phyloP scores from a whole-genome alignment of 2,329 filamentous ascomycete genomes.

The Pyrenophora teres region DNA sequence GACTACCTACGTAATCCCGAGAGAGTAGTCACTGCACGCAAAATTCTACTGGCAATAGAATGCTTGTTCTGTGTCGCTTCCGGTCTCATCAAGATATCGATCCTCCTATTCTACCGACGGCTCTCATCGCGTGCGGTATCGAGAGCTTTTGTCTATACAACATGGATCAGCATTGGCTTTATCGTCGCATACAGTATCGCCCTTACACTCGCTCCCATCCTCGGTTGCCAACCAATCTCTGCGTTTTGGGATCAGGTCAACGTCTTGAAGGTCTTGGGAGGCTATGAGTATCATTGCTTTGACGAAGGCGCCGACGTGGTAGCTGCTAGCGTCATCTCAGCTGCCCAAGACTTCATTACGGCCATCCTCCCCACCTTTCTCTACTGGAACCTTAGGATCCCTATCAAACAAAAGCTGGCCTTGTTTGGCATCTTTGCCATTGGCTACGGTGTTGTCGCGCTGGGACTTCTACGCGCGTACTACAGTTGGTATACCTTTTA shows the following conservation, averaged over 20 bases:
- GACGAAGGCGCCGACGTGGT: constrained; percentile 41
- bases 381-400: constrained; percentile 40
- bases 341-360: constrained; percentile 37
- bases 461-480: constrained; percentile 33
- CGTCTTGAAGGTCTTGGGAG: constrained; percentile 17
- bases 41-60: constrained; percentile 36
- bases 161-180: constrained; percentile 34
- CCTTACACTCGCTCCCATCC: constrained; percentile 33
- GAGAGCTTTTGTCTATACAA: constrained; percentile 29
- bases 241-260: constrained; percentile 41
- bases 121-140: constrained; percentile 35
- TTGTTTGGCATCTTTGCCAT: constrained; percentile 40
- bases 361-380: constrained; percentile 39
- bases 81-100: constrained; percentile 42
- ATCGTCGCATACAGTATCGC: constrained; percentile 34
- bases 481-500: constrained; percentile 37
- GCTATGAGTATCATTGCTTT: constrained; percentile 38
- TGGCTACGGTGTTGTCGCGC: constrained; percentile 35
- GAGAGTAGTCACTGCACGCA: constrained; percentile 24
- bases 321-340: constrained; percentile 34
- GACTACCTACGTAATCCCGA: constrained; percentile 13
- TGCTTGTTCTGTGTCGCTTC: constrained; percentile 33
- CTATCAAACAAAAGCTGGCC: constrained; percentile 35
- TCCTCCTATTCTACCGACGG: constrained; percentile 40
- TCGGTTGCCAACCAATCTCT: constrained; percentile 37